Percentiles rank a stretch among this genome's conserved stretches.
Conservation (phyloP, 345 rosid species). For the Aquilaria sinensis region DNA sequence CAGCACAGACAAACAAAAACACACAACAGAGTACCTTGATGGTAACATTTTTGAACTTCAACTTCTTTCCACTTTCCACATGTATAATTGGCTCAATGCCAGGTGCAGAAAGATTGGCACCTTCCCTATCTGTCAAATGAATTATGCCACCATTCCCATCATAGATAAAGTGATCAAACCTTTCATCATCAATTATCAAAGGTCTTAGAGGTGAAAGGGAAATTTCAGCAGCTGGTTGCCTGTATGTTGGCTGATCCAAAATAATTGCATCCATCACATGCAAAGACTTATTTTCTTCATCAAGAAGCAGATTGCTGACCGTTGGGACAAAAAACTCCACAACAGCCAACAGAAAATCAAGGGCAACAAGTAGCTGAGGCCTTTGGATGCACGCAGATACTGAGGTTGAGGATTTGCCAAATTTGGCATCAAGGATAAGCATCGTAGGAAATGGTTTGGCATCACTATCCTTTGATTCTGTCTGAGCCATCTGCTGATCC, state of each 20-base stretch:
- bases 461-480: constrained; percentile 21
- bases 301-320: constrained; percentile 56
- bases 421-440: constrained; percentile 90
- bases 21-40: constrained; percentile 47
- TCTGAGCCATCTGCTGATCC: constrained; percentile 18
- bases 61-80: constrained; percentile 71
- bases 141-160: constrained; percentile 88
- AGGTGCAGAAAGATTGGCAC: constrained; percentile 49
- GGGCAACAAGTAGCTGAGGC: constrained; percentile 93
- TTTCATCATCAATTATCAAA: constrained; percentile 78
- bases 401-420: constrained; percentile 52
- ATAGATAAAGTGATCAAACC: constrained; percentile 63
- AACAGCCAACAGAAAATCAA: constrained; percentile 90
- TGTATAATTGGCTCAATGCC: constrained; percentile 69
- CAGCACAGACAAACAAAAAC: background rate
- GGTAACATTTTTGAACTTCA: constrained; percentile 78
- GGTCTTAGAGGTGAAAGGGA: constrained; percentile 75
- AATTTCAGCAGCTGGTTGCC: constrained; percentile 57
- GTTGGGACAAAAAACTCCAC: constrained; percentile 91
- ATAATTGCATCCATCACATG: constrained; percentile 53
- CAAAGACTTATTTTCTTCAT: constrained; percentile 53
- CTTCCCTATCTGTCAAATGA: constrained; percentile 66
- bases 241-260: constrained; percentile 53
- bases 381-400: constrained; percentile 71
- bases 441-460: constrained; percentile 64